These are phyloP conservation scores for Xylaria sp. DNA, from an alignment of 2,329 filamentous ascomycete species.

Conservation along the genomic window DNA sequence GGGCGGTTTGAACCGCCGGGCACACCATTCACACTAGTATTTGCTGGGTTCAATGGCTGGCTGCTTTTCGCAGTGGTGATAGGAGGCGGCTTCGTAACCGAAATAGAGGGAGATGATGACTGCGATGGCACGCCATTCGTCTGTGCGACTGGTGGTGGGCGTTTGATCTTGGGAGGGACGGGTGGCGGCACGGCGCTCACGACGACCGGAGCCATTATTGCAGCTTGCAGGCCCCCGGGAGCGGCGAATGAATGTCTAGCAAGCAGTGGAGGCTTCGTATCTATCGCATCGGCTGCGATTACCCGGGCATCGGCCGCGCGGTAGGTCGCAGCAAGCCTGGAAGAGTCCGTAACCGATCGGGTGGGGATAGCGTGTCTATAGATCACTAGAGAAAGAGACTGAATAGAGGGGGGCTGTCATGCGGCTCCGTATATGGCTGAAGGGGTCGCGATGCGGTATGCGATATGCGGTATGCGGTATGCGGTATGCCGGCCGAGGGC, in stretches of 20 bases:
- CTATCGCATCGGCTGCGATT: constrained; percentile 23
- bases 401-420: not conserved
- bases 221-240: constrained; percentile 21
- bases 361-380: not conserved
- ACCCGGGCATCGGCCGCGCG: constrained; percentile 27
- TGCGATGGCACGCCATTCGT: constrained; percentile 70
- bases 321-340: not conserved
- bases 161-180: constrained; percentile 69
- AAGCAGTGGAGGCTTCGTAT: constrained; percentile 17
- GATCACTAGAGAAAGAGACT: not conserved
- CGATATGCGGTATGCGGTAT: constrained; percentile 27
- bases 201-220: constrained; percentile 63
- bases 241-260: constrained; percentile 21
- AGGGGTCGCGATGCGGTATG: constrained; percentile 15
- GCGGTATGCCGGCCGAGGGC: constrained; percentile 24
- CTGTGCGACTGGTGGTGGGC: constrained; percentile 72
- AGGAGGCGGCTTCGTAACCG: constrained; percentile 64
- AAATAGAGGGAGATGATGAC: constrained; percentile 67
- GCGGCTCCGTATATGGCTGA: not conserved
- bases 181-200: constrained; percentile 54
- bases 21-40: constrained; percentile 56
- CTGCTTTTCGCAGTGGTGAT: constrained; percentile 57
- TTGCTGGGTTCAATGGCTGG: constrained; percentile 53
- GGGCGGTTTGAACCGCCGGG: constrained; percentile 56
- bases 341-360: not conserved